A percentile compares a stretch with the other conserved stretches of the same genome.
These are phyloP conservation scores for Aureobasidium leucospermi DNA, from an alignment of 2,329 filamentous ascomycete species.

Conservation along the genomic window DNA sequence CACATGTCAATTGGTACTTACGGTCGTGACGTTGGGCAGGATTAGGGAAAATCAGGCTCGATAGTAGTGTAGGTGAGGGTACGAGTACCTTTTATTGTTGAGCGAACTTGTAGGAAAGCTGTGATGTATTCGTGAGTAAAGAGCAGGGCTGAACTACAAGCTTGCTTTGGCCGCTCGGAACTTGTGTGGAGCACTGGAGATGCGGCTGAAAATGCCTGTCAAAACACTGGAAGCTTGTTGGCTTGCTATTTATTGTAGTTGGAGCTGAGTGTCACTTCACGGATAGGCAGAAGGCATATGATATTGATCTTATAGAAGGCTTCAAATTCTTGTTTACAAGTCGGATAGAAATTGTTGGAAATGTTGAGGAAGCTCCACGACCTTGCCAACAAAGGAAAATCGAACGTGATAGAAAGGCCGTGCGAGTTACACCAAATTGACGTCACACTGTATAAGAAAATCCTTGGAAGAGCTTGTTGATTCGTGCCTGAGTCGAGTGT, in stretches of 20 bases:
- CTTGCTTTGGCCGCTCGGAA: slow-evolving; percentile 4
- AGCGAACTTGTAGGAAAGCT: background rate
- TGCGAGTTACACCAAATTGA: background rate
- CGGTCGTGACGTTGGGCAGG: background rate
- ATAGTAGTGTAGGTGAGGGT: background rate
- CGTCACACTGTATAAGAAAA: background rate
- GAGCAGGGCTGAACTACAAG: background rate
- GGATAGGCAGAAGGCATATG: background rate
- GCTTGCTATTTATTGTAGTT: background rate
- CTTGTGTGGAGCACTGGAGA: slow-evolving; percentile 8
- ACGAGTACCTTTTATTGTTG: slow-evolving; percentile 5
- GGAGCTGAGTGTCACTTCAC: background rate
- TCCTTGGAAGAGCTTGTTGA: background rate
- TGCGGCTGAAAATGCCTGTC: slow-evolving; percentile 8
- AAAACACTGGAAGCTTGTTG: background rate
- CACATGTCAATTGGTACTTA: slow-evolving; percentile 4
- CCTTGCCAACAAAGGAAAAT: background rate
- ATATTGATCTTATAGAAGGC: background rate
- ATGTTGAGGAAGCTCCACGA: slow-evolving; percentile 7
- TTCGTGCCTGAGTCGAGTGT: background rate
- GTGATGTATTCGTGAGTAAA: slow-evolving; percentile 11
- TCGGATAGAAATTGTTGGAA: slow-evolving; percentile 2
- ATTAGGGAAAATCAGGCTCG: background rate
- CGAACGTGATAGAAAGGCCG: background rate
- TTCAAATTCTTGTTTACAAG: background rate